Evolutionary conservation across 2,329 filamentous ascomycete species (phyloP).

Genomic region (Anthostomella pinea): DNA sequence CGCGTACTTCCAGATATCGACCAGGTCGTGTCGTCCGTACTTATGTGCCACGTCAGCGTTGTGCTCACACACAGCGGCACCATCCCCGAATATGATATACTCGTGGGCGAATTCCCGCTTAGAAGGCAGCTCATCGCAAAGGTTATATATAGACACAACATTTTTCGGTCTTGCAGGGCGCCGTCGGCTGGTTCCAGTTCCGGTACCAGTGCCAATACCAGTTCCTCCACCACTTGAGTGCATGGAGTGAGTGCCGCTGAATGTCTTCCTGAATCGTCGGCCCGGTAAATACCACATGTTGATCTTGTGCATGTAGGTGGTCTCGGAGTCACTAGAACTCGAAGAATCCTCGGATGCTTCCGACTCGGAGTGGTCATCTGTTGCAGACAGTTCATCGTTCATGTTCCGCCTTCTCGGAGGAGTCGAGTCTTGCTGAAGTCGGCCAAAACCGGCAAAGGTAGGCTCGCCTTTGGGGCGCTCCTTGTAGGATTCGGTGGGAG

Average conservation of each 20-base stretch:
- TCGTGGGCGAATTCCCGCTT: constrained; percentile 73
- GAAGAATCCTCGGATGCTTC: constrained; percentile 48
- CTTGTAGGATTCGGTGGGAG: constrained; percentile 43
- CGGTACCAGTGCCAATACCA: constrained; percentile 55
- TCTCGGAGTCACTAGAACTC: constrained; percentile 59
- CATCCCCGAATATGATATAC: constrained; percentile 82
- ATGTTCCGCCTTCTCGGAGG: constrained; percentile 44
- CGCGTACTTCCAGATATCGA: constrained; percentile 80
- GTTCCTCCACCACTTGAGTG: constrained; percentile 61
- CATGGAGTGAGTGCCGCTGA: constrained; percentile 55
- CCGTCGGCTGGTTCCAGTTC: constrained; percentile 51
- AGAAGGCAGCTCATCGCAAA: constrained; percentile 71
- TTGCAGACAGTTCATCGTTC: constrained; percentile 49
- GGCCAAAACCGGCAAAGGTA: constrained; percentile 56
- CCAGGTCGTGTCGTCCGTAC: constrained; percentile 67
- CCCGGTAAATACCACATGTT: constrained; percentile 55
- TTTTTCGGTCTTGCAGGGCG: constrained; percentile 58
- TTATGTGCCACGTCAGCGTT: constrained; percentile 77
- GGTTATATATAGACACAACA: constrained; percentile 68
- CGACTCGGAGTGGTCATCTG: constrained; percentile 51
- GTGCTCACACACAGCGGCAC: constrained; percentile 75
- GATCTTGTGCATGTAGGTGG: constrained; percentile 59
- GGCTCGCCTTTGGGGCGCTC: constrained; percentile 52
- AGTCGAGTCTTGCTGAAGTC: constrained; percentile 50
- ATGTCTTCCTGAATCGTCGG: constrained; percentile 51